Base-by-base conservation (phyloP, 2,329 filamentous ascomycete species). In the Fusarium nisikadoi region DNA sequence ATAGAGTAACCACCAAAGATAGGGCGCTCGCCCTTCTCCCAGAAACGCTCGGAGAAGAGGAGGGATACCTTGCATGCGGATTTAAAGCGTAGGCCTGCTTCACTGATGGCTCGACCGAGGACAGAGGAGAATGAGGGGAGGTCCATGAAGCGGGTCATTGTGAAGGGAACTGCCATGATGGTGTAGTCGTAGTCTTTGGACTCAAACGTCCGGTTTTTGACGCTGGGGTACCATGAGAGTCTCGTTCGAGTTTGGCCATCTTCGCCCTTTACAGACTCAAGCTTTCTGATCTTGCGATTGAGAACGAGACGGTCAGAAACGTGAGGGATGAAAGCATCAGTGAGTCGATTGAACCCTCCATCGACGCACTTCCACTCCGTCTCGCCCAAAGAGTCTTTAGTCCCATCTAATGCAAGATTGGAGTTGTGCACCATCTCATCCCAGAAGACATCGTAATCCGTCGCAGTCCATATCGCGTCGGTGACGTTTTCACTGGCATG, bases 1-100 rank as follows among this genome's bases (percentile, higher is more conserved):
- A 52, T 84, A 49, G 86, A 87, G 76, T 91, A 93, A 11, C 90
- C 89, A 17, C 92, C 91, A 65, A 88, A 84, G 77, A 93, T 93
- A 9, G 86, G 85, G 52, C 83, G 83, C 35, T 81, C 78, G 53
- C 80, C 81, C 63, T 85, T 83, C 75, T 88, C 86, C 87, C 86
- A 89, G 82, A 88, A 89, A 4, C 92, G 89, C 0, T 91, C 89
- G 63, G 87, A 83, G 82, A 92, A 94, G 14, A 62, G 57, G 7
- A 71, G 53, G 6, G 67, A 58, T 2, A 67, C 68, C n/a, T 71
- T 88, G 83, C 87, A 89, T 47, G 85, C 83, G 0, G 79, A 74
- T 17, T 70, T 70, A 38, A 70, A 70, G 11, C 61, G 45, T 7
- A 70, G 31, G 9, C 65, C 65, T 42, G 63, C 63, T 35, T 66